A percentile compares a stretch with the other conserved stretches of the same genome.
Conservation (phyloP, 1,139 yeast species). For the Candida labiduridarum region DNA sequence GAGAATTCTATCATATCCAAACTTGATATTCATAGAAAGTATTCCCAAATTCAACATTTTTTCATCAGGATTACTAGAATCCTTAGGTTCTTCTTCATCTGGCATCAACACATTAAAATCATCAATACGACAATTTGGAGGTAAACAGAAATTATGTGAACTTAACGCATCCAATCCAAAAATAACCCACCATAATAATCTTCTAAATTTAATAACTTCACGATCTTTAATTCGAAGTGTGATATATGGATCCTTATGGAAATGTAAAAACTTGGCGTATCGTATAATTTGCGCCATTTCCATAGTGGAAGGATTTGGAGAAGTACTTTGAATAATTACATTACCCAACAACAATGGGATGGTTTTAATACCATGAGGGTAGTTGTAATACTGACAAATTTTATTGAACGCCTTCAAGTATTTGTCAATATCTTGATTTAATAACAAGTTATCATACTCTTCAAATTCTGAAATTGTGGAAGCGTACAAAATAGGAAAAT, state of each 20-base stretch:
- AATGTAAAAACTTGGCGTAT: constrained; percentile 56
- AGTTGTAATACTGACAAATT: constrained; percentile 52
- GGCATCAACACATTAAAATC: constrained; percentile 63
- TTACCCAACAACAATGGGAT: constrained; percentile 51
- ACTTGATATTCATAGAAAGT: constrained; percentile 54
- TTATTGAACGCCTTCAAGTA: constrained; percentile 51
- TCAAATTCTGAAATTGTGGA: constrained; percentile 58
- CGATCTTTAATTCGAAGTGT: constrained; percentile 51
- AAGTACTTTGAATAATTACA: constrained; percentile 55
- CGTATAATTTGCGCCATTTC: constrained; percentile 52
- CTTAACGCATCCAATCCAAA: constrained; percentile 61
- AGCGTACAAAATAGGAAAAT: constrained; percentile 55
- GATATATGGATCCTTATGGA: constrained; percentile 60
- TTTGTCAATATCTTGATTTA: constrained; percentile 52
- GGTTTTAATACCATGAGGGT: constrained; percentile 54
- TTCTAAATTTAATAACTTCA: constrained; percentile 51
- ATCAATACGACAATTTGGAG: constrained; percentile 56
- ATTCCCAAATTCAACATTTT: constrained; percentile 38
- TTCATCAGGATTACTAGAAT: constrained; percentile 24
- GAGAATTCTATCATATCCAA: constrained; percentile 52
- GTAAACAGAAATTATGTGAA: constrained; percentile 57
- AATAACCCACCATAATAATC: constrained; percentile 68
- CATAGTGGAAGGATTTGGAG: constrained; percentile 58
- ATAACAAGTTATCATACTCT: constrained; percentile 48
- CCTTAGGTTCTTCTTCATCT: constrained; percentile 45